Evolutionary conservation across 805 yeast species (phyloP).

Genomic region (Novakomyces olei): DNA sequence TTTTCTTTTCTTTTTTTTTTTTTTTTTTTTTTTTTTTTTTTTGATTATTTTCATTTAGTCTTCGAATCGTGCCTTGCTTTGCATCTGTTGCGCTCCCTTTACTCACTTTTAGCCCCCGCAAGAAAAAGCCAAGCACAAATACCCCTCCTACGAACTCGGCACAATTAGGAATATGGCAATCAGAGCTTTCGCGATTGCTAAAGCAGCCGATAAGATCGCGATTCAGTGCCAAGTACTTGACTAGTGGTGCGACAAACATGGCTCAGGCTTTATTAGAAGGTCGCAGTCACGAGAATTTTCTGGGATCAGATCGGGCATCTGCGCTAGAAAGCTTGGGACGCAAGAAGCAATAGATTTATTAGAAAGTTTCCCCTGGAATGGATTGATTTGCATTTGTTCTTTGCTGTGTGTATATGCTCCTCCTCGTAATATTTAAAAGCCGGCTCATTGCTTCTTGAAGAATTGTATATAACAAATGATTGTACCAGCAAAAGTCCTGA

Average conservation of each 20-base stretch:
- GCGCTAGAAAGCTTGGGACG: conserved; percentile 38
- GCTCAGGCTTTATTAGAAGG: conserved; percentile 34
- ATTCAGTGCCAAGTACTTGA: conserved; percentile 13
- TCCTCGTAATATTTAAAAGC: too few species aligned
- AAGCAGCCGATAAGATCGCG: conserved; percentile 12
- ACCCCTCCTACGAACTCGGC: not conserved
- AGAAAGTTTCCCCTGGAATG: not conserved
- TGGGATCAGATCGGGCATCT: conserved; percentile 45
- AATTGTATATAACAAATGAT: too few species aligned
- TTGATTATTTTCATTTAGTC: too few species aligned
- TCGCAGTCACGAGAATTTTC: conserved; percentile 38
- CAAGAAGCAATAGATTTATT: conserved; percentile 2
- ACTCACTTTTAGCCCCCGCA: not conserved
- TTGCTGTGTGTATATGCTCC: too few species aligned
- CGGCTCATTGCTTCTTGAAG: too few species aligned
- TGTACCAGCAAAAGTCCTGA: too few species aligned
- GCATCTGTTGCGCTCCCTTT: too few species aligned
- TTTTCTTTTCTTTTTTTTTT: too few species aligned
- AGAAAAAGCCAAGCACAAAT: not conserved
- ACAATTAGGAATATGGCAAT: conserved; percentile 5
- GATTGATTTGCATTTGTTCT: too few species aligned
- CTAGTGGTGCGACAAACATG: conserved; percentile 15
- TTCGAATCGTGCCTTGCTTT: too few species aligned
- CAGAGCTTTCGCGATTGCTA: conserved; percentile 12
- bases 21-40: too few species aligned